These are phyloP conservation scores for Flammula alnicola DNA, from an alignment of 1,284 basidiomycete species.

Conservation along the genomic window DNA sequence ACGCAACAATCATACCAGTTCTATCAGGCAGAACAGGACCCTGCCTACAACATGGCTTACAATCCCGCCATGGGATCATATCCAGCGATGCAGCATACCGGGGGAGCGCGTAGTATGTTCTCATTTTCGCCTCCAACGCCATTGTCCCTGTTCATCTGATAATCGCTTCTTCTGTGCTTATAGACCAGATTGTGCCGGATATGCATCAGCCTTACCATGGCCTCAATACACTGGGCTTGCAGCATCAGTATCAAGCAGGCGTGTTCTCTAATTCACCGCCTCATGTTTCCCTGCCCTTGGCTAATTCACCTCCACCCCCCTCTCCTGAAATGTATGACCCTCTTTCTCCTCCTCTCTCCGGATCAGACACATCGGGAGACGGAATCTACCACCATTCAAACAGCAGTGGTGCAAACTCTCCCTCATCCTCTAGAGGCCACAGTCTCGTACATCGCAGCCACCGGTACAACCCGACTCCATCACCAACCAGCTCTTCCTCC, in stretches of 20 bases:
- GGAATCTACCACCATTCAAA: conserved; percentile 77
- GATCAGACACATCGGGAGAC: conserved; percentile 83
- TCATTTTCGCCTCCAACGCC: conserved; percentile 29
- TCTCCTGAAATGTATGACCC: conserved; percentile 81
- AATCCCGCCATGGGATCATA: conserved; percentile 41
- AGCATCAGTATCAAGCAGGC: conserved; percentile 42
- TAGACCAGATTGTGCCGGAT: conserved; percentile 62
- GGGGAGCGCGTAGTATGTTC: conserved; percentile 60
- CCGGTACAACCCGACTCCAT: conserved; percentile 78
- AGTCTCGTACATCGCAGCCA: conserved; percentile 73
- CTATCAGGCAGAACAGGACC: conserved; percentile 44
- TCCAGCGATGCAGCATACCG: conserved; percentile 34
- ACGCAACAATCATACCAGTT: conserved; percentile 35
- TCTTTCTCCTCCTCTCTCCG: conserved; percentile 80
- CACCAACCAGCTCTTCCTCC: conserved; percentile 73
- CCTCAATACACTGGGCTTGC: conserved; percentile 20
- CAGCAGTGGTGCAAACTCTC: conserved; percentile 75
- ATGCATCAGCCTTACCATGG: conserved; percentile 42
- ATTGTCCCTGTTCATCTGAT: conserved; percentile 55
- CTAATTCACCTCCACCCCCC: conserved; percentile 65
- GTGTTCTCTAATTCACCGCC: conserved; percentile 48
- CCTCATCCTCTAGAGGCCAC: conserved; percentile 72
- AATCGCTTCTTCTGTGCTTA: conserved; percentile 51
- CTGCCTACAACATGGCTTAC: conserved; percentile 42
- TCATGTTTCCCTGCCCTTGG: conserved; percentile 47